Evolutionary conservation across 495 filamentous ascomycete species (phyloP), one percentile per base, ranked within the genome.

Genomic region (Venustampulla echinocandica): DNA sequence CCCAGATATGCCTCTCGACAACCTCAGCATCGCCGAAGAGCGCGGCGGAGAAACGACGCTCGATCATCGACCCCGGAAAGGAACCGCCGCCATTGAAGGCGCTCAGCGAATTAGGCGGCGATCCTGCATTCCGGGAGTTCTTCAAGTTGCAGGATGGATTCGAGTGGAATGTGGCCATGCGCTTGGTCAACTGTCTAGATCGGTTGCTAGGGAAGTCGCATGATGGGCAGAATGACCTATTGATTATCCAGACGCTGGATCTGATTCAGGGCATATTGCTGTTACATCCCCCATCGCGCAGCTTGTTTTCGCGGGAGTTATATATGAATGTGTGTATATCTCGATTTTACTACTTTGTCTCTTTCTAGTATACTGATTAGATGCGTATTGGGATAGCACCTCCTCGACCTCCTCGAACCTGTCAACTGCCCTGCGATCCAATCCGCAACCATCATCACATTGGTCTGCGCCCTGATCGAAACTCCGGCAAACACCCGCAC

Each of bases 61-160:
- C 52, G 9, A 44, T 52, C 7, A 47, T 57, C 42, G 70, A 74
- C 46, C 65, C 66, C 42, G 64, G 67, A 43, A 70, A 70, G 7
- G 62, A 67, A 20, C 66, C 74, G n/a, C 58, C 58, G 22, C 54
- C 49, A 24, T 39, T 46, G 44, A 90, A 90, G 65, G 69, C 70
- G 17, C 69, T 94, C 36, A 67, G 66, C 28, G 78, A 86, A 39
- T 65, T 95, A 54, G 71, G 72, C 45, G 79, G 84, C 53, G 92
- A 98, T 63, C 88, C 85, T 20, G 92, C 90, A 9, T 98, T 95
- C 59, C 71, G 86, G 42, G 92, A 97, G 62, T 98, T 97, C 67
- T 94, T 95, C 70, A 87, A 94, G 58, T 62, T 97, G 42, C 92
- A 98, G 62, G 90, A 95, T 57, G 83, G 90, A 10, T 98, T 98